phyloP scores from a whole-genome alignment of 495 filamentous ascomycete genomes.

The Talaromyces borbonicus region DNA sequence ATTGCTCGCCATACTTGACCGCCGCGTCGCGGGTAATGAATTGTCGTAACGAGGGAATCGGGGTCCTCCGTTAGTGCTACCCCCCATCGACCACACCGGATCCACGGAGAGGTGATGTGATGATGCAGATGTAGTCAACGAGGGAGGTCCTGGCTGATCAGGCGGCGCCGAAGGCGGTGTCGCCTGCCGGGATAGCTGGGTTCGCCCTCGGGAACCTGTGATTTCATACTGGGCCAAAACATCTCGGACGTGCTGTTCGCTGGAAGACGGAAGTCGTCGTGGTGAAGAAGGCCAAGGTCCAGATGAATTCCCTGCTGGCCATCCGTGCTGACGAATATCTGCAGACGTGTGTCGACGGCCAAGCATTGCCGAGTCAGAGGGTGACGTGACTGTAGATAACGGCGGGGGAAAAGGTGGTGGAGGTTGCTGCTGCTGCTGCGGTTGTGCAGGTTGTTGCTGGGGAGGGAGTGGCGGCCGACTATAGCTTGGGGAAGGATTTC shows the following conservation, averaged over 20 bases:
- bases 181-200: conserved; percentile 55
- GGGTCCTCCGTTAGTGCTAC: conserved; percentile 39
- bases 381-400: conserved; percentile 62
- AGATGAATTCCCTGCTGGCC: conserved; percentile 70
- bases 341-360: conserved; percentile 88
- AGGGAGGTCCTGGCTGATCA: conserved; percentile 36
- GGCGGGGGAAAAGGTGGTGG: conserved; percentile 69
- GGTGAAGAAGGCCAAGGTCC: conserved; percentile 80
- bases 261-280: conserved; percentile 51
- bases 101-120: conserved; percentile 37
- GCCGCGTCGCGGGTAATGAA: conserved; percentile 54
- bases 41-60: conserved; percentile 32
- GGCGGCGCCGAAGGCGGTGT: conserved; percentile 48
- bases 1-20: conserved; percentile 67
- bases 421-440: conserved; percentile 53
- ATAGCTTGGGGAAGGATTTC: conserved; percentile 60
- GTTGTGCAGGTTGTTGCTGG: no score
- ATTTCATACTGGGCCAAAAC: conserved; percentile 77
- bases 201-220: conserved; percentile 45
- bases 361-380: conserved; percentile 55
- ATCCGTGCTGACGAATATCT: conserved; percentile 85
- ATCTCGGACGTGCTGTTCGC: conserved; percentile 74
- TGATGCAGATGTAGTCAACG: conserved; percentile 15
- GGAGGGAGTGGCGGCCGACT: conserved; percentile 57
- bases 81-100: conserved; percentile 42